Evolutionary conservation across 2,329 filamentous ascomycete genomes (phyloP), one percentile per base, ranked within the genome.

Genomic region (Fusarium lateritium): DNA sequence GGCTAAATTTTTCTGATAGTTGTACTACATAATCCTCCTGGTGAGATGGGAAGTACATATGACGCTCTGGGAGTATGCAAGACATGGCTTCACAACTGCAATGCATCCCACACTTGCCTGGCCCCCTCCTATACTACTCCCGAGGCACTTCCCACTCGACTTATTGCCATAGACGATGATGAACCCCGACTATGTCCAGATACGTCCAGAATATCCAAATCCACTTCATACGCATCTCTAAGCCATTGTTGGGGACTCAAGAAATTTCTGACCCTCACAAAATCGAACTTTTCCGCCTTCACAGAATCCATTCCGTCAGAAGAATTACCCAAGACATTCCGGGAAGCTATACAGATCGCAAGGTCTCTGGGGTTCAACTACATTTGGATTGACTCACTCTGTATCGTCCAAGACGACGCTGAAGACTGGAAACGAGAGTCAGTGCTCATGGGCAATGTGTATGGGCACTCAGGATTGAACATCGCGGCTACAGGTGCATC

Each of bases 371-470:
- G 31, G 8, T 36, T 49, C 21, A 34, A 49, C 4, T 49, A 49
- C 9, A 49, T 49, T 10, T 49, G 45, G 45, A 36, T 33, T 10
- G 43, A 46, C 17, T 46, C 43, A 4, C 7, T 46, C 3, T 46
- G 43, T 15, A 46, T 46, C 15, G 19, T 47, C 6, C 44, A 47
- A n/a, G 45, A 49, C 4, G 21, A 49, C n/a, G 19, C 15, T 22
- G 45, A 49, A 13, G 45, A 49, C 2, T 49, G 45, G 45, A 49
- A 36, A 8, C 45, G 9, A 7, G 45, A 49, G 4, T 49, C 45
- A n/a, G 45, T 36, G 15, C 21, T 28, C 2, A 49, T 49, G 45
- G 19, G 45, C 6, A 34, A 8, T 11, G 45, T 49, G 13, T 49
- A 49, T 17, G 45, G 45, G 19, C 45, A 10, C 14, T 49, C 45